phyloP scores from a whole-genome alignment of 1,284 basidiomycete genomes.

The Ustilago shanxiensis region DNA sequence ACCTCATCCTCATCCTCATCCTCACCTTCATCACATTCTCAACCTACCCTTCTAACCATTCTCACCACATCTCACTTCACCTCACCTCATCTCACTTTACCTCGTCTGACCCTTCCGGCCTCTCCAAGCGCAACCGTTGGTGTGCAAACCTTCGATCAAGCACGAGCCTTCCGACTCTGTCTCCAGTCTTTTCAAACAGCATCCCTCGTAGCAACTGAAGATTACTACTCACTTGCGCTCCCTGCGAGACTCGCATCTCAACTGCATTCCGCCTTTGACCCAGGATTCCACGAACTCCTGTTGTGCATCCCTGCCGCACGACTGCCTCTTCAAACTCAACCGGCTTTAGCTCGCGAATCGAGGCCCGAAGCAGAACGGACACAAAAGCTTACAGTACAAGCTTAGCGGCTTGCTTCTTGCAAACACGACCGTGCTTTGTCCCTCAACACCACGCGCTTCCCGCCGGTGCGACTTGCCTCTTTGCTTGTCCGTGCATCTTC shows the following conservation, averaged over 20 bases:
- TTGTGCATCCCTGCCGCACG: no score
- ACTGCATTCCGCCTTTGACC: neutral
- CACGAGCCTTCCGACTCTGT: neutral
- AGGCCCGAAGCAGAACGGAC: neutral
- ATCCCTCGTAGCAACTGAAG: neutral
- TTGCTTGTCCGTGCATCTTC: conserved; percentile 18
- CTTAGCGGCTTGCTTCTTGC: neutral
- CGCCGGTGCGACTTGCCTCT: conserved; percentile 5
- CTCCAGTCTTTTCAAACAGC: neutral
- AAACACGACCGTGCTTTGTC: neutral
- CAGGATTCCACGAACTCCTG: no score
- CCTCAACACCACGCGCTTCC: conserved; percentile 1
- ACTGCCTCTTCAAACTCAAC: neutral
- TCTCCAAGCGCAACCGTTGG: no score
- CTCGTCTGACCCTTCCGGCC: no score
- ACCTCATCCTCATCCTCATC: neutral
- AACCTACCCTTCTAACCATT: neutral
- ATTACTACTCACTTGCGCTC: neutral
- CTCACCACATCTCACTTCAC: no score
- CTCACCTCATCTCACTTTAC: no score
- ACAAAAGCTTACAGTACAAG: neutral
- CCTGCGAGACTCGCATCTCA: neutral
- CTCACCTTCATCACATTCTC: neutral
- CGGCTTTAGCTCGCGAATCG: neutral
- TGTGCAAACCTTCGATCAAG: neutral